Base-by-base conservation (phyloP, 345 rosid species). In the Gossypium stocksii region DNA sequence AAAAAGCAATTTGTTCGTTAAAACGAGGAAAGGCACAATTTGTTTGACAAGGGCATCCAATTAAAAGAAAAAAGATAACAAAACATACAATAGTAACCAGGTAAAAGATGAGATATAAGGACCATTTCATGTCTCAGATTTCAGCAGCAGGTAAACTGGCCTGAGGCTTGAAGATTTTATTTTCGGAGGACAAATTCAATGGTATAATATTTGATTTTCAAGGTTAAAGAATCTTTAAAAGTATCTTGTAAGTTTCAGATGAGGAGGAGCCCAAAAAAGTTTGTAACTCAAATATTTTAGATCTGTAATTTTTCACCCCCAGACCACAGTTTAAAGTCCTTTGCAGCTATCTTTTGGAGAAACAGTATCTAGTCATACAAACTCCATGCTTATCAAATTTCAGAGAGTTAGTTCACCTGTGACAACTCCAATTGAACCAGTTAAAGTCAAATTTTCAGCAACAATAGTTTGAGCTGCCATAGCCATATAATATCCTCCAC, bases 401-500 rank as follows among this genome's bases (percentile, higher is more conserved):
- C 43, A 63, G 46, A 59, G 70, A 64, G 68, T 45, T 45, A 10
- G 52, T 66, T 84, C 74, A 94, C 98, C 97, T 78, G 97, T 85
- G 73, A 94, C 97, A 78, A 94, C 97, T 61, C 65, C 65, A 27
- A 61, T 61, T 27, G 65, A 61, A 61, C 65, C 65, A 61, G 65
- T 61, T 61, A 61, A 27, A 61, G 65, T 61, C 65, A 61, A 61
- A 61, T 61, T 61, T 61, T 61, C 65, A 27, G 65, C 65, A 14
- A 61, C 65, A 4, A 61, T 29, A 61, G 65, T 61, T 27, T 61
- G 65, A 61, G 43, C 43, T 69, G 91, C 97, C 97, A 94, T 92
- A 51, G 98, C 97, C 97, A 94, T 94, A 82, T 94, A 94, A 83
- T 94, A 94, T 71, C 98, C 98, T 80, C 98, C 98, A 78, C 97